Evolutionary conservation across 805 yeast species (phyloP), one percentile per base, ranked within the genome.

Genomic region (Maudiozyma turicensis): DNA sequence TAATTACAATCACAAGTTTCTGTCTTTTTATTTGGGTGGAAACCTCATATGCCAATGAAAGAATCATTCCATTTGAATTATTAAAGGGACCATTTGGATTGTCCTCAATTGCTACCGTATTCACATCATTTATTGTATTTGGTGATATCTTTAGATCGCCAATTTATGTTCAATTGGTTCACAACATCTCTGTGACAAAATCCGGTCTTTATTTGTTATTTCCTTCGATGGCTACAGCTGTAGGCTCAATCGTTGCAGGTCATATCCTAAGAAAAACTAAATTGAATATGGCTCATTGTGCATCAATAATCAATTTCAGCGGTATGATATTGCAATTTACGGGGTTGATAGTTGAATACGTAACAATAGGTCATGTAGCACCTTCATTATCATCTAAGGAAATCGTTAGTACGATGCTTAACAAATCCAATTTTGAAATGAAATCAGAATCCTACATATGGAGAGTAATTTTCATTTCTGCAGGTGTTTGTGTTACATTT

Each of bases 81-180:
- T 66, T 82, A 59, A 64, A 68, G 1, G 75, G 80, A 42, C 61
- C 80, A 50, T 79, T 85, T 3, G 78, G 83, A 7, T 63, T 79
- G 32, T 74, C 82, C 0, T 80, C 69, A 1, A 42, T 63, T 70
- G 72, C 56, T 65, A 82, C 52, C 67, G 78, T 81, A 69, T 71
- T 44, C 54, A 70, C 56, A 40, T 68, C 60, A 55, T 69, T 63
- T 58, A 59, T 72, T 3, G 65, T 69, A n/a, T 72, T 77, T 54
- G 69, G 81, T 33, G 71, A 72, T 47, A 61, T 77, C 32, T 82
- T 77, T 60, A 80, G 81, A 62, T 69, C 75, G 14, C 89, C 87
- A 1, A 69, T 82, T 30, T 82, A 73, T 55, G 70, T 74, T 49
- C 73, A 78, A 20, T 63, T 84, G 1, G 80, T 80, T 2, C 68